Base-by-base conservation (phyloP, 805 yeast species). In the Phaffomyces antillensis region DNA sequence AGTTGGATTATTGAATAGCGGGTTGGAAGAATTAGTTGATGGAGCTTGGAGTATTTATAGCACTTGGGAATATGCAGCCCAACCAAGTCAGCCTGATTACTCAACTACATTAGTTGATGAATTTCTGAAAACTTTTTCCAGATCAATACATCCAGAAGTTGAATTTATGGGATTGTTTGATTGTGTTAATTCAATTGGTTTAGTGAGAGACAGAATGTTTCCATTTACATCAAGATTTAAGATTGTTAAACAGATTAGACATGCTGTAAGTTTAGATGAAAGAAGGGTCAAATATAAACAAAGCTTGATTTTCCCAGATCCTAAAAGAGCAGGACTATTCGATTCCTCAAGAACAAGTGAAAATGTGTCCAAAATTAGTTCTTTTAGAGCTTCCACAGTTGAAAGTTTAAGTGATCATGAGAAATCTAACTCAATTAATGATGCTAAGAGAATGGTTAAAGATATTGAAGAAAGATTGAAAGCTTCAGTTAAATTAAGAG, bases 111-210 rank as follows among this genome's bases (percentile, higher is more conserved):
- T 77, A 33, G 71, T 76, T 2, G 70, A 65, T 26, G 82, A 77
- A 50, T 82, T 80, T 57, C 73, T 68, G 48, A 65, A 63, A 39
- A 76, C 81, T 0, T 82, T 81, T 54, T 71, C 77, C 13, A 60
- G 78, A 40, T 52, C 65, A 5, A 59, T 63, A 6, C 52, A 60
- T 2, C 73, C 77, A 4, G 54, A 53, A 9, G 68, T 82, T 40
- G 72, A 73, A 49, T 79, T 80, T 47, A 74, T 81, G 71, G 88
- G 88, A 0, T 59, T 82, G 17, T 82, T 83, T 73, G 89, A 82
- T 61, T 76, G 86, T 0, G 79, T 81, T 17, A 80, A 79, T 55
- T 79, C 86, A 1, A 80, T 81, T 18, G 88, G 88, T 0, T 52
- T 80, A 10, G 45, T 81, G 5, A 64, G 77, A 36, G 85, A 80